Percentiles rank a stretch among this genome's conserved stretches.
phyloP scores from a whole-genome alignment of 805 yeast species.

The Komagataella populi region DNA sequence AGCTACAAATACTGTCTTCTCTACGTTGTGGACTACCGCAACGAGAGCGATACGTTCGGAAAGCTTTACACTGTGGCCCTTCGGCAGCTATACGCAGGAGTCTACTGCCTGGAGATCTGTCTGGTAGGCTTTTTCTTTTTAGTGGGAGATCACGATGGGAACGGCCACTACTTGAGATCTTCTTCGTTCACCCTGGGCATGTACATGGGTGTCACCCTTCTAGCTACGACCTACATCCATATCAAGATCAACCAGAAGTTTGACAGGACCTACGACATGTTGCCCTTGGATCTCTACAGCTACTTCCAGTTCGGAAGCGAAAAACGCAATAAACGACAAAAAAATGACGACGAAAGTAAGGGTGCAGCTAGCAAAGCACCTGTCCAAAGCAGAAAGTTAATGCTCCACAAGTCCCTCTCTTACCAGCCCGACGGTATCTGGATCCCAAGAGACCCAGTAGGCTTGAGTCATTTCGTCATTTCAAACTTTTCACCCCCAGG shows the following conservation, averaged over 20 bases:
- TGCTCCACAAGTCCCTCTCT: constrained; percentile 11
- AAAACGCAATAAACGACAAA: neutral
- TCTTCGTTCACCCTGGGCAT: constrained; percentile 30
- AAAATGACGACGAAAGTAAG: constrained; percentile 3
- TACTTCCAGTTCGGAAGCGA: neutral
- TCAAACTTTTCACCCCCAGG: neutral
- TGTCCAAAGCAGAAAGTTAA: neutral
- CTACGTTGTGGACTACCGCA: constrained; percentile 36
- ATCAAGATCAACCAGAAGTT: constrained; percentile 31
- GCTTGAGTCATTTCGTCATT: neutral
- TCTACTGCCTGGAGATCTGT: constrained; percentile 71
- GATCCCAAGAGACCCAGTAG: constrained; percentile 16
- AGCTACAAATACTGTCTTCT: constrained; percentile 62
- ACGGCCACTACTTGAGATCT: constrained; percentile 12
- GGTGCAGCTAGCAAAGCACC: neutral
- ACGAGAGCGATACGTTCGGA: constrained; percentile 56
- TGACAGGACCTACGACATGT: constrained; percentile 17
- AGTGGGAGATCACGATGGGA: constrained; percentile 34
- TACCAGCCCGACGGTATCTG: constrained; percentile 12
- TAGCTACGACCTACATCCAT: constrained; percentile 46
- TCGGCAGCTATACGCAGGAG: constrained; percentile 65
- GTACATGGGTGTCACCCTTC: constrained; percentile 35
- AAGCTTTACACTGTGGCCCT: constrained; percentile 61
- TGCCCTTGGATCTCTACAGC: constrained; percentile 20
- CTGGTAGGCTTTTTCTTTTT: constrained; percentile 64